Evolutionary conservation across 805 yeast species (phyloP), one percentile per base, ranked within the genome.

Genomic region (Zygoascus flipseniorum): DNA sequence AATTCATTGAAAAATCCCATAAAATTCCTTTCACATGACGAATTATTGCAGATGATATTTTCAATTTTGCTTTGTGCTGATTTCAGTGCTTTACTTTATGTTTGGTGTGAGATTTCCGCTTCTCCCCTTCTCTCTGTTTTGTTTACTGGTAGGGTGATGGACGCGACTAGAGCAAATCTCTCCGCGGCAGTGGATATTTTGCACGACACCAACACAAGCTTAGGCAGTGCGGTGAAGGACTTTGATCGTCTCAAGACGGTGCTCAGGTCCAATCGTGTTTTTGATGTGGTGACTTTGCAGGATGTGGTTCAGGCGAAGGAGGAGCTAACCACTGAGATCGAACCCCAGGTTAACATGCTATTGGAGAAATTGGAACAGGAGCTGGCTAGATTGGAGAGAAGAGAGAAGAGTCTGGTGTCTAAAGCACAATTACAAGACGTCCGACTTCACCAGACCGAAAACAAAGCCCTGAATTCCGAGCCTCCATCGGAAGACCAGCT

Each of bases 381-480:
- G 18, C 41, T 65, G 6, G 43, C 57, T 13, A 54, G 58, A 16
- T 47, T 64, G 35, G 68, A 65, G 43, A 59, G 66, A 14, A 56
- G 60, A 45, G 58, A 64, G 52, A 49, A 57, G 43, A 44, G 59
- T 13, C 53, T 64, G 31, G 49, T 53, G 3, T 47, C 66, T 13
- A 62, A 62, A 57, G 65, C 65, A 1, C 58, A 61, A 41, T 54
- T 64, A 6, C 67, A 65, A 49, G 61, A 60, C 48, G 66, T 58
- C 10, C 56, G 68, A 31, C 43, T 65, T 10, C 60, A 55, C 31
- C 43, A 55, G 50, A 42, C 19, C 11, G 41, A 52, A 47, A 16
- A 52, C 43, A 41, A 31, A 19, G 43, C 47, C 41, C 41, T 56
- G 31, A 14, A 44, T 19, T 26, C 32, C 41, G 52, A 51, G 35